Base-by-base conservation (phyloP, 1,284 basidiomycete genomes). In the Rhodotorula sp. region DNA sequence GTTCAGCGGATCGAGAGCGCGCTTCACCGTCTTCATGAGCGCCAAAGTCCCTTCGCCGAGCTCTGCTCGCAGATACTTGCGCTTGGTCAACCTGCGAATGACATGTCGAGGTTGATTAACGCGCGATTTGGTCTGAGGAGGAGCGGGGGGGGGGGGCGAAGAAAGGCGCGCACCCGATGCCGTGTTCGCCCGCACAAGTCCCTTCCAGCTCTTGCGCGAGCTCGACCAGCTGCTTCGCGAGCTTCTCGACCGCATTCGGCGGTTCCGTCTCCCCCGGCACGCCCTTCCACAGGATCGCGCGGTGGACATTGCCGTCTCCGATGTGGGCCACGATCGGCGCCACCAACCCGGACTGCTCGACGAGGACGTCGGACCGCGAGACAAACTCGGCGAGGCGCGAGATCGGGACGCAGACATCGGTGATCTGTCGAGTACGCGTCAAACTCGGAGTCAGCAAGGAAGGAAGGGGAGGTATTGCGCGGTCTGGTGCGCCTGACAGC, bases 21-120 rank as follows among this genome's bases (percentile, higher is more conserved):
- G 81, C 80, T 93, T 95, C 73, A 93, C 84, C 10, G 84, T 86
- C 80, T 86, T 86, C 91, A 94, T 93, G 26, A 93, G 81, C 61
- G 86, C 85, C 22, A 93, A 87, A 0, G 91, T 93, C 6, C 86
- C 87, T 65, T 84, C 83, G 1, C 91, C 91, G 7, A 95, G 85
- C 80, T 95, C 92, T 58, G 86, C 83, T 37, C 83, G 79, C 4
- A 94, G 84, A 70, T 83, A 84, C 72, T 82, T 86, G 75, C 86
- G 62, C 42, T 71, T 70, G 18, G 67, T 90, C 22, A 91, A 80
- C 1, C 91, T 90, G 29, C 29, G 14, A 15, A 7, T 44, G 0
- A 6, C 1, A 20, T 10, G 49, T 6, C 18, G 15, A 15, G 20
- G 20, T 4, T 2, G 6, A 15, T 12, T 48, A 54, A 33, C 24